Percentiles rank a stretch among this genome's conserved stretches.
These are phyloP conservation scores for Rubroboletus pulcherrimus DNA, from an alignment of 768 basidiomycete species.

Conservation along the genomic window DNA sequence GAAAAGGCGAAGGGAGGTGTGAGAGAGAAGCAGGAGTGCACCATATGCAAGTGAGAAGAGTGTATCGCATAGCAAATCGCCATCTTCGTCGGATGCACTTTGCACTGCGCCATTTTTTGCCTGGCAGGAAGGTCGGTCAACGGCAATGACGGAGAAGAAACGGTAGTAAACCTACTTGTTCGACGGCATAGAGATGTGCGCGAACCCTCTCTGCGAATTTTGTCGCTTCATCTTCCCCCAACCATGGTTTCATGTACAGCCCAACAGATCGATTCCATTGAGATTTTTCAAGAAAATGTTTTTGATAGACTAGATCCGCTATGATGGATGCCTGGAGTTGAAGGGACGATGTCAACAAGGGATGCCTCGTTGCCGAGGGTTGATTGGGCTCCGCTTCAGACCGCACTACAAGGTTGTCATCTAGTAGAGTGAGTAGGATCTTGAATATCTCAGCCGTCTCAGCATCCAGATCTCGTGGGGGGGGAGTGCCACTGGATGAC, in stretches of 20 bases:
- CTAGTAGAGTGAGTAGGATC: constrained; percentile 58
- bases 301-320: constrained; percentile 67
- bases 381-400: constrained; percentile 46
- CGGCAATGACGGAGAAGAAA: background rate
- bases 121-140: constrained; percentile 33
- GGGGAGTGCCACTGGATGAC: constrained; percentile 64
- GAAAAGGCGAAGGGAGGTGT: constrained; percentile 84
- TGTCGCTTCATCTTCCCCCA: constrained; percentile 45
- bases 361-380: constrained; percentile 50
- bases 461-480: constrained; percentile 64
- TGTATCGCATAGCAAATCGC: constrained; percentile 86
- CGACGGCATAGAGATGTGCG: constrained; percentile 71
- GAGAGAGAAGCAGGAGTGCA: constrained; percentile 88
- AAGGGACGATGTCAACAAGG: constrained; percentile 57
- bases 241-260: constrained; percentile 68
- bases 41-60: constrained; percentile 96
- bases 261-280: constrained; percentile 72
- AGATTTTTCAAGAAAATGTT: constrained; percentile 50
- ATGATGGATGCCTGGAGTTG: constrained; percentile 72
- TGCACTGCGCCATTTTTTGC: constrained; percentile 50
- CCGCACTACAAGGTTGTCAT: constrained; percentile 39
- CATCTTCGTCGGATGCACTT: constrained; percentile 58
- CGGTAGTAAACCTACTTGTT: constrained; percentile 46
- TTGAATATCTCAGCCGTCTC: constrained; percentile 57
- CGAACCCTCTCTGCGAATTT: constrained; percentile 63